Percentiles rank a stretch among this genome's conserved stretches.
Evolutionary conservation across 495 filamentous ascomycete species (phyloP).

Genomic region (Cercophora samala): DNA sequence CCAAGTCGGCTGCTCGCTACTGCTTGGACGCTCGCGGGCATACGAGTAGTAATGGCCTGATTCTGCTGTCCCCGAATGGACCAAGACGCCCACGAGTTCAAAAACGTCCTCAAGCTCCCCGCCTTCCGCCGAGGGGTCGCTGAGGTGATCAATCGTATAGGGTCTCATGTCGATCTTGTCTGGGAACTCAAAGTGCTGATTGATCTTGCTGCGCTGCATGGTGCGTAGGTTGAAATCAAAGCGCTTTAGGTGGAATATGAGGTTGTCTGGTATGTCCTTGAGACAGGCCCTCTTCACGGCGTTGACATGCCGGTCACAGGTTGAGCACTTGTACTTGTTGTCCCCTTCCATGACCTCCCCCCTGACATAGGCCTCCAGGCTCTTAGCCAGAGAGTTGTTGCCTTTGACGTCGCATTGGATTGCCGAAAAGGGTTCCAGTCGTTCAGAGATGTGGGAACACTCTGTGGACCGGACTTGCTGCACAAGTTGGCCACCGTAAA

Average conservation of each 20-base stretch:
- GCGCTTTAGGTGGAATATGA: slow-evolving; percentile 95
- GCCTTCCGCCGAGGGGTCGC: slow-evolving; percentile 52
- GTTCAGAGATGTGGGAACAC: slow-evolving; percentile 88
- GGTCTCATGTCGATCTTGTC: slow-evolving; percentile 80
- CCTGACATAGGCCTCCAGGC: slow-evolving; percentile 87
- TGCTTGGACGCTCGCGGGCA: slow-evolving; percentile 72
- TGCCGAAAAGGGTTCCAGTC: slow-evolving; percentile 85
- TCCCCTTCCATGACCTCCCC: slow-evolving; percentile 97
- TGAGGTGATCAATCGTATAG: slow-evolving; percentile 85
- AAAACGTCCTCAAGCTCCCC: slow-evolving; percentile 63
- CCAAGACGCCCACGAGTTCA: slow-evolving; percentile 86
- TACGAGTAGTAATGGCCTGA: slow-evolving; percentile 98
- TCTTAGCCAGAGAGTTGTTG: slow-evolving; percentile 78
- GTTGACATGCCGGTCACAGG: slow-evolving; percentile 85
- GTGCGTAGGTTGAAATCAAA: slow-evolving; percentile 92
- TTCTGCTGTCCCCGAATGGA: slow-evolving; percentile 89
- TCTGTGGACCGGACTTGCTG: slow-evolving; percentile 95
- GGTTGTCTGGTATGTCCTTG: slow-evolving; percentile 88
- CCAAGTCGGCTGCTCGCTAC: slow-evolving; percentile 57
- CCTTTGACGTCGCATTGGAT: slow-evolving; percentile 98
- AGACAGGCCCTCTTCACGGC: slow-evolving; percentile 91
- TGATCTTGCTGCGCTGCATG: slow-evolving; percentile 86
- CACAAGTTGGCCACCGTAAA: slow-evolving; percentile 88
- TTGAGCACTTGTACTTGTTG: slow-evolving; percentile 97
- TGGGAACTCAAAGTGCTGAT: slow-evolving; percentile 90